Conservation (phyloP, 305 asterid species). For the Fraxinus ornus region DNA sequence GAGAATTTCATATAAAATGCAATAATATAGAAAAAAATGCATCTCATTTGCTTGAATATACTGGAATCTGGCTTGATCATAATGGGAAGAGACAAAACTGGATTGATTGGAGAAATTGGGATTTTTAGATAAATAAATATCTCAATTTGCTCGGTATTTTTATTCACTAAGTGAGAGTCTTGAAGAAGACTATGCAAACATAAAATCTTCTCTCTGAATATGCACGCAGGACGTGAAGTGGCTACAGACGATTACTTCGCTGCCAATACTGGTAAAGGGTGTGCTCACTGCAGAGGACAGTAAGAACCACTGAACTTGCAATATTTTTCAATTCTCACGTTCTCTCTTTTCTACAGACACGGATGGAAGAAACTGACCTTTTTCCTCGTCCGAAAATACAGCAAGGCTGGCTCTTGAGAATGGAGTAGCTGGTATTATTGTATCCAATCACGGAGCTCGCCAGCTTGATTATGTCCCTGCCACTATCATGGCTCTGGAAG, state of each 20-base stretch:
- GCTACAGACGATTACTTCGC: conserved; percentile 80
- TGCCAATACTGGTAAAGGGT: conserved; percentile 91
- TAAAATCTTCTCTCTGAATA: conserved; percentile 18
- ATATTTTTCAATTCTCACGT: background rate
- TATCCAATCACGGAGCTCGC: conserved; percentile 95
- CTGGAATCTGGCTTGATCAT: background rate
- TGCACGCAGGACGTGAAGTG: conserved; percentile 78
- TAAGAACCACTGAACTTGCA: conserved; percentile 30
- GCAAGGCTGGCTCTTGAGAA: conserved; percentile 76
- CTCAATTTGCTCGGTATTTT: background rate
- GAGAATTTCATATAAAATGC: background rate
- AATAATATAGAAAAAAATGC: background rate
- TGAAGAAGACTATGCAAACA: conserved; percentile 2
- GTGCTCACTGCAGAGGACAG: conserved; percentile 88
- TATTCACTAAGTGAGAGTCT: background rate
- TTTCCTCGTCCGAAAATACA: conserved; percentile 28
- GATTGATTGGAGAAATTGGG: background rate
- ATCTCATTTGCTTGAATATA: background rate
- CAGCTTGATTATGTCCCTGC: conserved; percentile 92
- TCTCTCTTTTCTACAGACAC: background rate
- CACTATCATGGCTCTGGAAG: conserved; percentile 83
- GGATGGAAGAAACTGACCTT: background rate
- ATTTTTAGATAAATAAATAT: background rate
- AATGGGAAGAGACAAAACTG: background rate
- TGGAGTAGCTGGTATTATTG: conserved; percentile 87